Evolutionary conservation across 345 rosid genomes (phyloP).

Genomic region (Arabis alpina): DNA sequence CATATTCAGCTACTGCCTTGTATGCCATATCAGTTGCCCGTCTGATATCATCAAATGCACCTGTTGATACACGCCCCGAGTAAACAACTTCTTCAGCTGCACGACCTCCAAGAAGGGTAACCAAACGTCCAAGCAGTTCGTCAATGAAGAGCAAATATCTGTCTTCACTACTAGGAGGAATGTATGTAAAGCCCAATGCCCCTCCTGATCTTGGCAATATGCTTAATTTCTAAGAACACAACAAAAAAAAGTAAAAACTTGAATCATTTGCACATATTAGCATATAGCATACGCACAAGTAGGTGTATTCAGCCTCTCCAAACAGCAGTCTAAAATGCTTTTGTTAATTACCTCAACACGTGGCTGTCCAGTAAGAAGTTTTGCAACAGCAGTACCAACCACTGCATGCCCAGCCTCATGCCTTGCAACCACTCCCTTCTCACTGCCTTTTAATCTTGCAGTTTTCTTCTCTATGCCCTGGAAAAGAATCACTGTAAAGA

Average conservation of each 20-base stretch:
- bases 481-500: conserved; percentile 16
- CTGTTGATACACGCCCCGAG: conserved; percentile 90
- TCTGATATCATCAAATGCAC: conserved; percentile 95
- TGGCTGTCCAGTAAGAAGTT: conserved; percentile 85
- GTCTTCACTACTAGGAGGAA: conserved; percentile 83
- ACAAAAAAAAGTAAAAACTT: conserved; percentile 7
- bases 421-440: conserved; percentile 94
- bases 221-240: conserved; percentile 76
- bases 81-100: conserved; percentile 96
- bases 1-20: conserved; percentile 97
- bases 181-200: conserved; percentile 90
- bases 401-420: conserved; percentile 99
- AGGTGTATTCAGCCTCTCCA: neutral
- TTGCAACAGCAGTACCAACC: conserved; percentile 96
- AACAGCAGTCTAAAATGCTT: neutral
- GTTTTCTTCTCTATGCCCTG: conserved; percentile 99
- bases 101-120: conserved; percentile 96
- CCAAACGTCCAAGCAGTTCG: conserved; percentile 91
- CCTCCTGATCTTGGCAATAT: conserved; percentile 98
- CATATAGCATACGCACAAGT: conserved; percentile 9
- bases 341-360: conserved; percentile 76
- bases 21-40: conserved; percentile 96
- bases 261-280: conserved; percentile 20
- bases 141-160: conserved; percentile 92
- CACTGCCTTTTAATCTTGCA: conserved; percentile 78